Base-by-base conservation (phyloP, 2,329 filamentous ascomycete species). In the Aureobasidium sp. region DNA sequence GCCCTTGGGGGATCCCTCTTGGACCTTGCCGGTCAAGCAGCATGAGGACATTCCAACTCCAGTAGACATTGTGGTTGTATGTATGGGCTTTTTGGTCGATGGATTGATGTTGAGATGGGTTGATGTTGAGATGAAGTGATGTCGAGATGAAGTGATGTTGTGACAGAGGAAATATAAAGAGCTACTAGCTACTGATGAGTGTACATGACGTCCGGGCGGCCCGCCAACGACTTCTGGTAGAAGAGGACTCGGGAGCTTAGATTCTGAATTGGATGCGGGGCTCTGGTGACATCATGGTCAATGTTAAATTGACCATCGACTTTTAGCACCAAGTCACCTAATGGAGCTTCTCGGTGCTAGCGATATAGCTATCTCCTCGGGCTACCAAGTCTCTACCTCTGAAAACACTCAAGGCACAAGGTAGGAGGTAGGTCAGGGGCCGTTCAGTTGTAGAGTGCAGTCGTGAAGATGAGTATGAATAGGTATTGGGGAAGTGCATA, bases 11-110 rank as follows among this genome's bases (percentile, higher is more conserved):
- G 62, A 71, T 34, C 72, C 74, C 32, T 74, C 67, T n/a, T 74
- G 70, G 37, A 78, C 67, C 53, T 69, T 72, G 63, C 75, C 76
- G 11, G 72, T 74, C 39, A 77, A 69, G 70, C 76, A 78, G 71
- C 76, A 78, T 9, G 68, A 66, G 63, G 69, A 69, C 69, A 77
- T 74, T 60, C 76, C 74, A 36, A 75, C 70, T 49, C 71, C 69
- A 29, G 73, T 74, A 55, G 59, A 61, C 59, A 61, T 61, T 41
- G 3, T 54, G 50, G 10, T 10, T 41, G 2, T 29, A 5, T 30
- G 21, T 27, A n/a, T 11, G 2, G 7, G 6, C 21, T 37, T 52
- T 52, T 15, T 5, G 3, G 4, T 27, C 3, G 34, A 11, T 36
- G 21, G 3, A 3, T 54, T 21, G 25, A 13, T n/a, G 27, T 42